Evolutionary conservation across 106 monocot genomes (phyloP).

Genomic region (Acanthochlamys bracteata): DNA sequence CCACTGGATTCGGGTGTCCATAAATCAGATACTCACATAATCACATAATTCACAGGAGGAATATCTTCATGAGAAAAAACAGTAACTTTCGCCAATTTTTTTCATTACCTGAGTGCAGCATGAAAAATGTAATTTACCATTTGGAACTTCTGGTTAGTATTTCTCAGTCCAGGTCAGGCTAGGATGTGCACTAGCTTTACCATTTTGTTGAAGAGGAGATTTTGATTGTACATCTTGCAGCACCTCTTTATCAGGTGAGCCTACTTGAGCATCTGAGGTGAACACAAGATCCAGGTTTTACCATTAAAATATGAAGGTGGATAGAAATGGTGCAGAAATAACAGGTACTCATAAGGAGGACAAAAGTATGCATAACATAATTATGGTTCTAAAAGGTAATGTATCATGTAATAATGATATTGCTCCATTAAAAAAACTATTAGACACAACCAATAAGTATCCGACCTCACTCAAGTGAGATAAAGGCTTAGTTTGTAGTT

Average conservation of each 20-base stretch:
- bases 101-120: too few species aligned
- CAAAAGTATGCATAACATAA: too few species aligned
- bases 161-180: constrained; percentile 90
- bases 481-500: too few species aligned
- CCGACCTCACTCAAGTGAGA: too few species aligned
- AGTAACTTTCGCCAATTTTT: neutral
- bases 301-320: too few species aligned
- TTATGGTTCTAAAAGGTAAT: too few species aligned
- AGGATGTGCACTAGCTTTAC: constrained; percentile 18
- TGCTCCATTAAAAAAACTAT: too few species aligned
- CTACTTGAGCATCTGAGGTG: constrained; percentile 25
- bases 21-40: constrained; percentile 11
- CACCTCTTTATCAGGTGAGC: constrained; percentile 18
- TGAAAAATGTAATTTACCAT: constrained; percentile 14
- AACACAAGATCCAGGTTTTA: too few species aligned
- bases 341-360: too few species aligned
- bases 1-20: constrained; percentile 79
- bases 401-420: too few species aligned
- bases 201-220: constrained; percentile 45
- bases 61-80: neutral
- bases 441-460: too few species aligned
- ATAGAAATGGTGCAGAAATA: too few species aligned
- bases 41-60: neutral
- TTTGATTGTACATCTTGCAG: constrained; percentile 26
- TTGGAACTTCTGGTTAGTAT: constrained; percentile 71